These are phyloP conservation scores for Tetramitus jugosus DNA, from an alignment of 208 protist species.

Conservation along the genomic window DNA sequence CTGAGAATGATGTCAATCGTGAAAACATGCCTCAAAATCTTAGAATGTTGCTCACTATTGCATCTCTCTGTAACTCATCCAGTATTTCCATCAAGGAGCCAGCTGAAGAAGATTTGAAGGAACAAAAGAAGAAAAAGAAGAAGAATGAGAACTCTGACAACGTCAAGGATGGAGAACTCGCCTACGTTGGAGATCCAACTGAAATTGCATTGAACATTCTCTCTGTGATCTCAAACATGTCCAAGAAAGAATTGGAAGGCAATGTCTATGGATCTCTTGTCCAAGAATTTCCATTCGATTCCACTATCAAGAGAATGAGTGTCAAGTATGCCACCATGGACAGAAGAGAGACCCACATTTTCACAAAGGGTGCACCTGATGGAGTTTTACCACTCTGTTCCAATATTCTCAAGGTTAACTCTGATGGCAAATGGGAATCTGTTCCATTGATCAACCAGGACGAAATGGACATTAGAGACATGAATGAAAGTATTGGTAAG, in stretches of 20 bases:
- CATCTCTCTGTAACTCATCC: not conserved
- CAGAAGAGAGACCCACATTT: not conserved
- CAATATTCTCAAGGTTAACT: not conserved
- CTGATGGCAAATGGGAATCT: not conserved
- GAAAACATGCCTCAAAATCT: not conserved
- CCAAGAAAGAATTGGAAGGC: not conserved
- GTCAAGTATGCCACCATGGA: not conserved
- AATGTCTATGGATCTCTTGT: not conserved
- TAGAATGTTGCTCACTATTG: not conserved
- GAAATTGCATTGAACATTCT: constrained; percentile 4
- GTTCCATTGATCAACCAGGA: not conserved
- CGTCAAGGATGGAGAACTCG: not conserved
- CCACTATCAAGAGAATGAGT: constrained; percentile 20
- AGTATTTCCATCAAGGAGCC: not conserved
- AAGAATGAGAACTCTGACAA: too few species aligned
- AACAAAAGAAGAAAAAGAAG: not conserved
- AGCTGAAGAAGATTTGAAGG: too few species aligned
- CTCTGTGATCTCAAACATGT: not conserved
- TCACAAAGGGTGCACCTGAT: constrained; percentile 24
- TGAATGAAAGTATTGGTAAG: not conserved
- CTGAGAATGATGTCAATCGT: not conserved
- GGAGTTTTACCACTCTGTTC: not conserved
- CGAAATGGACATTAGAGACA: not conserved
- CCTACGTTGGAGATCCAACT: constrained; percentile 21
- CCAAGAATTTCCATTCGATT: constrained; percentile 24